Percentiles rank a stretch among this genome's conserved stretches.
Conservation (phyloP, 805 yeast species). For the Barnettozyma vustinii region DNA sequence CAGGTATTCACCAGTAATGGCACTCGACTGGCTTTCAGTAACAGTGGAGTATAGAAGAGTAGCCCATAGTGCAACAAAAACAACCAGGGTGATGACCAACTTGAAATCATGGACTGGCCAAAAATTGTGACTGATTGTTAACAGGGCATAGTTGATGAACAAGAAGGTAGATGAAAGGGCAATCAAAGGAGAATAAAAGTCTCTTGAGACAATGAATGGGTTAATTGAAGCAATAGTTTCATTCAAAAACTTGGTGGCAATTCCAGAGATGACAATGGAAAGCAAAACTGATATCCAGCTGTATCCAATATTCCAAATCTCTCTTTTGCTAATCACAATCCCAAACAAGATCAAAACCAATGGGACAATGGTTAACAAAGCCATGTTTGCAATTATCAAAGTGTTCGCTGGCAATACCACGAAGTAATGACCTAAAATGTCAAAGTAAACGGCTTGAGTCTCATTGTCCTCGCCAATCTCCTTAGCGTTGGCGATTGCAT, state of each 20-base stretch:
- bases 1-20: slow-evolving; percentile 43
- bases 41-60: slow-evolving; percentile 46
- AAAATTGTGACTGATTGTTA: slow-evolving; percentile 34
- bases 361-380: slow-evolving; percentile 52
- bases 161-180: slow-evolving; percentile 43
- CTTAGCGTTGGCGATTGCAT: slow-evolving; percentile 37
- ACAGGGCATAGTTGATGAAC: slow-evolving; percentile 48
- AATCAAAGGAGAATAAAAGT: slow-evolving; percentile 44
- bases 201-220: slow-evolving; percentile 48
- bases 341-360: slow-evolving; percentile 42
- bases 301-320: slow-evolving; percentile 44
- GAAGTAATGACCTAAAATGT: slow-evolving; percentile 54
- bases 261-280: slow-evolving; percentile 42
- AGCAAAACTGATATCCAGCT: slow-evolving; percentile 55
- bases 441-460: slow-evolving; percentile 56
- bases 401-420: slow-evolving; percentile 45
- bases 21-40: slow-evolving; percentile 38
- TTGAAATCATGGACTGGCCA: slow-evolving; percentile 56
- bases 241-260: slow-evolving; percentile 32
- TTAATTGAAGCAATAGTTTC: slow-evolving; percentile 37
- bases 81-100: slow-evolving; percentile 48
- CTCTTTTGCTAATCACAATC: slow-evolving; percentile 40
- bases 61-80: slow-evolving; percentile 54
- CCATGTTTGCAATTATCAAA: slow-evolving; percentile 47
- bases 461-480: slow-evolving; percentile 28